Evolutionary conservation across 352 stramenopile species (phyloP).

Genomic region (Globisporangium abappressorium): DNA sequence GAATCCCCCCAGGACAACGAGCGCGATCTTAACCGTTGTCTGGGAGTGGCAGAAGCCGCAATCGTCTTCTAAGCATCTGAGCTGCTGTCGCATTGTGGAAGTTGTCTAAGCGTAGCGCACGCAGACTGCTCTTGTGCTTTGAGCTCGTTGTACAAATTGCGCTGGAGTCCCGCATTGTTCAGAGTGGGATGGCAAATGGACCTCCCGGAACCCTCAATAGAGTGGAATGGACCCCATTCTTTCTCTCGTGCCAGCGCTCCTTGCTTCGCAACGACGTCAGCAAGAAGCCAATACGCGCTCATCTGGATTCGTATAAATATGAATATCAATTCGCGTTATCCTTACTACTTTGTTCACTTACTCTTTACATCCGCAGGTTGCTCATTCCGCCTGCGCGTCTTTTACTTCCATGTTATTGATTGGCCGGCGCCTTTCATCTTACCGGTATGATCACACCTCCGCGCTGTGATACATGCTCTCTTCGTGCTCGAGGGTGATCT

Average conservation of each 20-base stretch:
- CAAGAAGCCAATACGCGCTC: too few species aligned
- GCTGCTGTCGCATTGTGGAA: too few species aligned
- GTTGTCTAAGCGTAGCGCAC: too few species aligned
- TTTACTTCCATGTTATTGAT: background rate
- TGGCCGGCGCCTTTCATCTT: background rate
- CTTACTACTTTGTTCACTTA: background rate
- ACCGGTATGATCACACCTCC: background rate
- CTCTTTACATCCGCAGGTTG: background rate
- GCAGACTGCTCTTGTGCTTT: too few species aligned
- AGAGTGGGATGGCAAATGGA: too few species aligned
- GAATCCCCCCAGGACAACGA: too few species aligned
- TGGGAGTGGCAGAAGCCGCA: too few species aligned
- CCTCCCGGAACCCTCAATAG: background rate
- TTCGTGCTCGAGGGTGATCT: slow-evolving; percentile 12
- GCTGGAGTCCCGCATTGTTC: too few species aligned
- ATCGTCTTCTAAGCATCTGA: too few species aligned
- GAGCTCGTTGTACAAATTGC: too few species aligned
- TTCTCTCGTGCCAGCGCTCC: background rate
- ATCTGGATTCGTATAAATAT: background rate
- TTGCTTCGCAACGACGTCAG: too few species aligned
- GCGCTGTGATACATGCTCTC: slow-evolving; percentile 13
- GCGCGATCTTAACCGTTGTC: too few species aligned
- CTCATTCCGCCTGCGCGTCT: background rate
- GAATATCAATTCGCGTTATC: background rate
- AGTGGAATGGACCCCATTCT: background rate